Base-by-base conservation (phyloP, 768 basidiomycete genomes). In the Boletus insuetus region DNA sequence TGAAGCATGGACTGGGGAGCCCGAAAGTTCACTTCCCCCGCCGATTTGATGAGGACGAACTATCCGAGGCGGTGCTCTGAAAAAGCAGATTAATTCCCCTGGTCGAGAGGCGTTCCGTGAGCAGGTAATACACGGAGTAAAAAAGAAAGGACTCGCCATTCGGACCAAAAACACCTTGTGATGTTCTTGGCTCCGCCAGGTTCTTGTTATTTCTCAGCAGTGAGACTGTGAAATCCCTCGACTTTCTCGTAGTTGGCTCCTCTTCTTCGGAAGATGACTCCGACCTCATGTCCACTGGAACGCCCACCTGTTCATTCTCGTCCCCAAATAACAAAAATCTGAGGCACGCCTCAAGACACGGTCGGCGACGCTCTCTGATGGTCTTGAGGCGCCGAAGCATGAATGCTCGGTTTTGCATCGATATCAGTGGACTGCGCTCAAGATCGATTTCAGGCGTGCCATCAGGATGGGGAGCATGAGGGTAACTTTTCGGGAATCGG, bases 11-110 rank as follows among this genome's bases (percentile, higher is more conserved):
- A 68, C 70, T n/a, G 82, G 75, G 17, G 81, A 80, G 38, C 75
- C 67, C 4, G 80, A 77, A 14, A 79, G 79, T 79, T 58, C 81
- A 74, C 46, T 54, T 3, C 58, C 55, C 80, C 66, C 13, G 76
- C 70, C 45, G 19, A 57, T 50, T 47, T 61, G 67, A 48, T 69
- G 67, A 48, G 83, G 83, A n/a, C 82, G 81, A 10, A 89, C 83
- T 53, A 88, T 81, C 16, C 87, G 81, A 19, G 85, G 86, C 3
- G 88, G 85, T 4, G 86, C 82, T 43, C 86, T 82, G 74, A 90
- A 94, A 74, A 96, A 94, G 66, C 86, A 91, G 0, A 95, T 82
- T 1, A 96, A 74, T 74, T 94, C 86, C 46, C 92, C 94, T 95
- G 58, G 45, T 12, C 37, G 20, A 57, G 29, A 45, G 40, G n/a